Evolutionary conservation across 768 basidiomycete species (phyloP), one percentile per base, ranked within the genome.

Genomic region (Boletus subcaerulescens): DNA sequence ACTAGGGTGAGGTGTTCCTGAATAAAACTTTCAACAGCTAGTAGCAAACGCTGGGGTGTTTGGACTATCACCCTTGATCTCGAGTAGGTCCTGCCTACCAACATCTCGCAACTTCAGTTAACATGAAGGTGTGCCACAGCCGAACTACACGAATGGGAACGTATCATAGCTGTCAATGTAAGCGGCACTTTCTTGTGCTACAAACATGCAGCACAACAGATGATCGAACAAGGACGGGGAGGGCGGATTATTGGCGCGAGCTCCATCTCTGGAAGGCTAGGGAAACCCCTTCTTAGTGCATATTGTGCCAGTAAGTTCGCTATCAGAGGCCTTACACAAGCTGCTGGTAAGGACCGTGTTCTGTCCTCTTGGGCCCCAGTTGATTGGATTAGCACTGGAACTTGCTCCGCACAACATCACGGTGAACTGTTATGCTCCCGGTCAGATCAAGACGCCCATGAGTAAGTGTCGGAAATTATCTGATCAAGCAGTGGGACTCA

Each of bases 151-250:
- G 46, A 15, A 2, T 55, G 53, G 56, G 53, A 57, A 3, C 18
- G 9, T 3, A 7, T 45, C 24, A 46, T 55, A 20, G 31, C 52
- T 4, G 24, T 85, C 60, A 85, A 87, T 59, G 70, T 76, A 55
- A 75, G 78, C 46, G 83, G 82, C 43, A 70, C 76, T 3, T 84
- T 80, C 69, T 74, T 81, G 55, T 85, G 82, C 63, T 86, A 84
- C 47, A 81, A 84, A 44, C 76, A 84, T 56, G 85, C 83, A 3
- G 83, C 81, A 17, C 71, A 72, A 57, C 77, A 80, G 61, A 86
- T 86, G 85, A 74, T 83, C 20, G 53, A 65, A 8, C 79, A 79
- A 68, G 74, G 76, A 0, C 66, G 66, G 7, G 76, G 80, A 12
- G 80, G 84, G 1, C 71, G 78, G 18, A 81, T 86, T 53, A 74